phyloP scores from a whole-genome alignment of 2,329 filamentous ascomycete species.

The Pestalotiopsis sp. region DNA sequence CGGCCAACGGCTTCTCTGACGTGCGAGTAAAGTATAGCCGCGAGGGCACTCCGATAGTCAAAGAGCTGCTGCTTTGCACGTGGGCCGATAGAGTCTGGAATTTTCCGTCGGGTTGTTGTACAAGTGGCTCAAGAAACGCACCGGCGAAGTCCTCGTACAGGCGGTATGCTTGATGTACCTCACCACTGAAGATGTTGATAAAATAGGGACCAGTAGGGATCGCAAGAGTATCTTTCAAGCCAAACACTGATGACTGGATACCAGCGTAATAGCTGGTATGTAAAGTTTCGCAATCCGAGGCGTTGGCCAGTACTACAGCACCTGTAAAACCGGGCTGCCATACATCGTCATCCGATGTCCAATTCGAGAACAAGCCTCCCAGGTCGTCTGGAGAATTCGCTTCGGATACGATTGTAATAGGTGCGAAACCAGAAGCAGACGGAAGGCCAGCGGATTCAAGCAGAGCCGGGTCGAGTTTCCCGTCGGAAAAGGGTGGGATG shows the following conservation, averaged over 20 bases:
- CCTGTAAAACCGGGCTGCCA: not conserved
- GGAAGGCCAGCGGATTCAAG: not conserved
- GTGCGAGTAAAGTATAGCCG: not conserved
- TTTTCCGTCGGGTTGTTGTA: slow-evolving; percentile 32
- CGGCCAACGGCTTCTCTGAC: not conserved
- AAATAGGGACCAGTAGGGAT: not conserved
- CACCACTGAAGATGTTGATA: not conserved
- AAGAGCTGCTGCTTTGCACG: slow-evolving; percentile 16
- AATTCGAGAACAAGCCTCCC: not conserved
- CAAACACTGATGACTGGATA: not conserved
- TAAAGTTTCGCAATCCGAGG: not conserved
- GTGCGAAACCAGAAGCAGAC: not conserved
- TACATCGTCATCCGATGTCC: slow-evolving; percentile 1
- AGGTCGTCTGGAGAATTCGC: not conserved
- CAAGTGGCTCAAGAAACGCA: slow-evolving; percentile 33
- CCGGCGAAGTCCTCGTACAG: slow-evolving; percentile 31
- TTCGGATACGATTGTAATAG: not conserved
- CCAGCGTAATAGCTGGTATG: not conserved
- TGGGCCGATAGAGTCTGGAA: slow-evolving; percentile 38
- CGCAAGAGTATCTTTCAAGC: not conserved
- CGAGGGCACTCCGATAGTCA: not conserved
- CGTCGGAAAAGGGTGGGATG: not conserved
- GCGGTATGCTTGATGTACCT: not conserved
- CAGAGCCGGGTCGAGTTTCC: not conserved
- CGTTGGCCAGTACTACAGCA: not conserved